phyloP scores from a whole-genome alignment of 2,329 filamentous ascomycete species.

The Penicillium sp. region DNA sequence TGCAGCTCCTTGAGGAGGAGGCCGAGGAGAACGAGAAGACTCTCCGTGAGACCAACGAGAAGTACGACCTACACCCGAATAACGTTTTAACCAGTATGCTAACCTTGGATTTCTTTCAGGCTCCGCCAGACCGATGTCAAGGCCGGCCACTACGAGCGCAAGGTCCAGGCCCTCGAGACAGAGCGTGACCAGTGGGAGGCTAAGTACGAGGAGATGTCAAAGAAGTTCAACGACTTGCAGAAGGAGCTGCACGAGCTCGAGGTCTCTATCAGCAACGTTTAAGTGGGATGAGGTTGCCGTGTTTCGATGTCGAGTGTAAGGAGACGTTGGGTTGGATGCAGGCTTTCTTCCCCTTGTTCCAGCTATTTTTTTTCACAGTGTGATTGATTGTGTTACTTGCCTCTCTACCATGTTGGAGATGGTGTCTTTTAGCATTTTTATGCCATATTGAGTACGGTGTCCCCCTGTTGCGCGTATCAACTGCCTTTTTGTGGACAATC shows the following conservation, averaged over 20 bases:
- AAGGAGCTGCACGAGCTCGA: conserved; percentile 92
- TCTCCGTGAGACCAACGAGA: conserved; percentile 95
- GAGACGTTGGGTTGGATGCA: conserved; percentile 29
- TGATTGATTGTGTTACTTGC: conserved; percentile 27
- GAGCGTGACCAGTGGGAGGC: conserved; percentile 91
- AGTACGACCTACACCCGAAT: conserved; percentile 64
- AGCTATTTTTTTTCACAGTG: conserved; percentile 29
- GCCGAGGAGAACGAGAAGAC: conserved; percentile 96
- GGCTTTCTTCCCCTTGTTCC: conserved; percentile 24
- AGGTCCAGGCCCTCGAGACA: conserved; percentile 93
- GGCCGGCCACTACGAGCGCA: conserved; percentile 98
- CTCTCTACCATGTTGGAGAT: conserved; percentile 16
- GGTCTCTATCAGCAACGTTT: conserved; percentile 90
- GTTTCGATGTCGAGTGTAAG: conserved; percentile 32
- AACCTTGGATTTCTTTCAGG: conserved; percentile 52
- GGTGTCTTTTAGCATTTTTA: conserved; percentile 21
- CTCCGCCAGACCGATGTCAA: conserved; percentile 99
- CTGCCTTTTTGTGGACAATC: conserved; percentile 11
- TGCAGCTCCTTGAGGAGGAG: conserved; percentile 97
- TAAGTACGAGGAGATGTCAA: conserved; percentile 97
- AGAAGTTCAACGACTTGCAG: conserved; percentile 81
- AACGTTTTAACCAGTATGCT: conserved; percentile 1
- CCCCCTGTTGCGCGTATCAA: conserved; percentile 16
- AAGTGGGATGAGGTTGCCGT: conserved; percentile 41
- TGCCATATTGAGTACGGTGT: conserved; percentile 16